These are phyloP conservation scores for Nidula niveotomentosa DNA, from an alignment of 1,284 basidiomycete genomes.

Conservation along the genomic window DNA sequence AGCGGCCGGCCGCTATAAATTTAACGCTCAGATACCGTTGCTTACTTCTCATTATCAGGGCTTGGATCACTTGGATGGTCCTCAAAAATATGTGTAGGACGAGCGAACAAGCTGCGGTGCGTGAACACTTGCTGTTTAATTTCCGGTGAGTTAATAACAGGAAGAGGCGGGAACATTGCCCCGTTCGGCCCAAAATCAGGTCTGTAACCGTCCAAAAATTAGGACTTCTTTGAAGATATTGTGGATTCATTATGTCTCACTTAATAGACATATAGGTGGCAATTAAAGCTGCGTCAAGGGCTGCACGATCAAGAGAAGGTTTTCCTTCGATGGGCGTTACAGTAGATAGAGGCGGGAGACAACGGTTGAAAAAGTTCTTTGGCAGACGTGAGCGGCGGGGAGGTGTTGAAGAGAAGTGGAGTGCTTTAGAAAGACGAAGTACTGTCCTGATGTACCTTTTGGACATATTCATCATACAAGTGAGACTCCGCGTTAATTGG, in stretches of 20 bases:
- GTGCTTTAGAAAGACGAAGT: too few relatives aligned
- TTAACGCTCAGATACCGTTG: conserved; percentile 3
- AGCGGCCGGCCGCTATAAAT: neutral
- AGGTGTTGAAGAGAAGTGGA: too few relatives aligned
- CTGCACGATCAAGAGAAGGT: too few relatives aligned
- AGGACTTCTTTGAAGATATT: too few relatives aligned
- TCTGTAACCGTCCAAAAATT: conserved; percentile 13
- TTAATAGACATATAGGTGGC: neutral
- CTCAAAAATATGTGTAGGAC: conserved; percentile 73
- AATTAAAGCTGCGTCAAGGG: too few relatives aligned
- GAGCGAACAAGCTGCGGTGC: conserved; percentile 65
- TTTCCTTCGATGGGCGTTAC: too few relatives aligned
- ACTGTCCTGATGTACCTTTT: too few relatives aligned
- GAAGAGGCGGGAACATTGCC: conserved; percentile 45
- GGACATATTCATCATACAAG: neutral
- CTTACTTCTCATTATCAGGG: conserved; percentile 77
- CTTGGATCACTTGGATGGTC: conserved; percentile 66
- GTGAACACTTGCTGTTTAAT: conserved; percentile 64
- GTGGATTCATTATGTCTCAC: neutral
- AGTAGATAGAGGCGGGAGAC: too few relatives aligned
- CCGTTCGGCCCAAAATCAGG: conserved; percentile 36
- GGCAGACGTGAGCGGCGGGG: too few relatives aligned
- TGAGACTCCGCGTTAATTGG: neutral
- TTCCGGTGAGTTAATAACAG: conserved; percentile 39
- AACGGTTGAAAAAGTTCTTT: too few relatives aligned